Percentiles rank a stretch among this genome's conserved stretches.
Evolutionary conservation across 305 asterid genomes (phyloP).

Genomic region (Fraxinus latifolia): DNA sequence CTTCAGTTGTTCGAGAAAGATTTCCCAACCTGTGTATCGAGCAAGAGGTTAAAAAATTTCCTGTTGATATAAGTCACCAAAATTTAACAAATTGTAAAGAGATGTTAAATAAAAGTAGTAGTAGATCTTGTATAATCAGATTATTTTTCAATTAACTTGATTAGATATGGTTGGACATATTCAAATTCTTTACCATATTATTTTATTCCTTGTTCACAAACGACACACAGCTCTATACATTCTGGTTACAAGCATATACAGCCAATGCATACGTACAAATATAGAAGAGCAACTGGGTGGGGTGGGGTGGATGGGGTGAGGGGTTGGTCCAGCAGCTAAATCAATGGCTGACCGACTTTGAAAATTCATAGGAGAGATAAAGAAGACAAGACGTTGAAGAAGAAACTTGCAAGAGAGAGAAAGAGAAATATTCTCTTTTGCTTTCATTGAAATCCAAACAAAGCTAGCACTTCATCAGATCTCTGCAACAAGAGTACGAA

Average conservation of each 20-base stretch:
- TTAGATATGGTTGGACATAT: background rate
- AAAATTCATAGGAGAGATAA: constrained; percentile 31
- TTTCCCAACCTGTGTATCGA: background rate
- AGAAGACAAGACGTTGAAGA: constrained; percentile 10
- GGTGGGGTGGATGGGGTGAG: background rate
- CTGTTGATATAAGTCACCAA: background rate
- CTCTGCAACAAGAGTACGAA: constrained; percentile 26
- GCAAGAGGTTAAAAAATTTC: background rate
- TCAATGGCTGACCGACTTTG: constrained; percentile 79
- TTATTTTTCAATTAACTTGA: background rate
- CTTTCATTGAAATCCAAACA: constrained; percentile 50
- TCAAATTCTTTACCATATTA: background rate
- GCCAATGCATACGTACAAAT: constrained; percentile 60
- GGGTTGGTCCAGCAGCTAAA: constrained; percentile 44
- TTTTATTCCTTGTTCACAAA: constrained; percentile 28
- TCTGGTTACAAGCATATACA: constrained; percentile 78
- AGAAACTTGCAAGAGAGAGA: constrained; percentile 12
- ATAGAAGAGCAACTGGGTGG: constrained; percentile 9
- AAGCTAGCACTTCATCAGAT: constrained; percentile 25
- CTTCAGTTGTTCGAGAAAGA: background rate
- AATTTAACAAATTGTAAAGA: background rate
- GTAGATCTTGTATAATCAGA: background rate
- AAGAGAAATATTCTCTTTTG: constrained; percentile 47
- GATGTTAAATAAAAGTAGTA: background rate
- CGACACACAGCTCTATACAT: constrained; percentile 81